A percentile compares a stretch with the other conserved stretches of the same genome.
Conservation (phyloP, 2,329 filamentous ascomycete genomes). For the Celoporthe dispersa region DNA sequence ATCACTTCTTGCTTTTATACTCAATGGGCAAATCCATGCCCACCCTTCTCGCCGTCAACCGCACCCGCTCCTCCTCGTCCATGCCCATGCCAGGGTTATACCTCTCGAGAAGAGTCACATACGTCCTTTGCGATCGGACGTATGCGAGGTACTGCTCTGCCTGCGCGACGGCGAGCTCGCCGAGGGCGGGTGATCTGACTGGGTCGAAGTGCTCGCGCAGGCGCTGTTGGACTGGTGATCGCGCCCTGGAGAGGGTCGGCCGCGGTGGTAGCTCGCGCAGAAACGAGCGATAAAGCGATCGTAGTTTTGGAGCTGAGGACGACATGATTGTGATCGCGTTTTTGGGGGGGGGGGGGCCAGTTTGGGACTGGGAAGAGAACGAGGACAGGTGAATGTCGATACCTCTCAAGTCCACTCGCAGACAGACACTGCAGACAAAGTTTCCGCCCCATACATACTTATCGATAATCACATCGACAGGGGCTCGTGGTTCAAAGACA, state of each 20-base stretch:
- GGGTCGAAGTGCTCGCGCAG: conserved; percentile 67
- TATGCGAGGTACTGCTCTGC: conserved; percentile 83
- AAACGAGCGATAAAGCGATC: conserved; percentile 84
- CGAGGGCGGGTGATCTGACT: conserved; percentile 24
- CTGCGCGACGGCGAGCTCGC: conserved; percentile 43
- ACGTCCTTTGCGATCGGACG: conserved; percentile 82
- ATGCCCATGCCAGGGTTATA: conserved; percentile 94
- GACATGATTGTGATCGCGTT: conserved; percentile 37
- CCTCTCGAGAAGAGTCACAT: conserved; percentile 79
- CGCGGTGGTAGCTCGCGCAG: conserved; percentile 87
- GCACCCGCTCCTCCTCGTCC: conserved; percentile 81
- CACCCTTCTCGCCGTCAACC: conserved; percentile 82
- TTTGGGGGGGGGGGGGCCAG: not conserved
- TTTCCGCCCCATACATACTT: not conserved
- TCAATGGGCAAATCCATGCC: conserved; percentile 86
- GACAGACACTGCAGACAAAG: not conserved
- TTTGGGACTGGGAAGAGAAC: not conserved
- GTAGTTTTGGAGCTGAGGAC: conserved; percentile 54
- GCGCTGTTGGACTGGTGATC: conserved; percentile 71
- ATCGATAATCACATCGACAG: conserved; percentile 12
- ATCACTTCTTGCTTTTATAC: conserved; percentile 40
- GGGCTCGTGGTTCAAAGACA: not conserved
- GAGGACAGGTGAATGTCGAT: not conserved
- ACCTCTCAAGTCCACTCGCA: not conserved
- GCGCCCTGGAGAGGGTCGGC: conserved; percentile 56